Evolutionary conservation across 2,329 filamentous ascomycete species (phyloP).

Genomic region (Fusarium humuli): DNA sequence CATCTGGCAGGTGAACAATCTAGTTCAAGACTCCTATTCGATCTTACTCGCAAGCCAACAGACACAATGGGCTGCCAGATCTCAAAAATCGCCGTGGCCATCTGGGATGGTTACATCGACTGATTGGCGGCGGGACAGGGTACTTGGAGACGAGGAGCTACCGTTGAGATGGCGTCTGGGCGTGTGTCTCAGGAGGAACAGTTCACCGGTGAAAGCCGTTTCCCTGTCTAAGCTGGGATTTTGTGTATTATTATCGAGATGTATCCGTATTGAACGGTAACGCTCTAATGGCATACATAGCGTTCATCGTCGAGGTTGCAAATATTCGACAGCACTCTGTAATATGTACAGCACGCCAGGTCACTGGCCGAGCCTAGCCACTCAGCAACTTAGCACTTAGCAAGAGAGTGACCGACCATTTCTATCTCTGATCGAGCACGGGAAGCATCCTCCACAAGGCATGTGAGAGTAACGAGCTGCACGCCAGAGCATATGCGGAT

Average conservation of each 20-base stretch:
- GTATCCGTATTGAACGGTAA: constrained; percentile 22
- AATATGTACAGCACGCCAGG: neutral
- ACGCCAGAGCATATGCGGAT: constrained; percentile 15
- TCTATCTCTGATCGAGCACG: constrained; percentile 26
- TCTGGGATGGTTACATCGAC: constrained; percentile 47
- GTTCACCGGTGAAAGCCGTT: constrained; percentile 42
- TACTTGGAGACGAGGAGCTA: constrained; percentile 40
- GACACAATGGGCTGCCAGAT: constrained; percentile 47
- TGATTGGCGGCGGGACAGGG: constrained; percentile 36
- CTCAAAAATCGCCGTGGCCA: constrained; percentile 45
- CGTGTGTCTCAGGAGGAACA: constrained; percentile 46
- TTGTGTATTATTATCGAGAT: constrained; percentile 21
- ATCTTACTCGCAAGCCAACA: constrained; percentile 37
- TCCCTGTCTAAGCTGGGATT: constrained; percentile 32
- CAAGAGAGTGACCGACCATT: constrained; percentile 24
- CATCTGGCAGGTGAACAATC: constrained; percentile 16
- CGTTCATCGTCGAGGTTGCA: constrained; percentile 20
- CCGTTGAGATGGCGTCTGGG: constrained; percentile 45
- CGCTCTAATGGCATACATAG: constrained; percentile 32
- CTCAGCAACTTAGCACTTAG: neutral
- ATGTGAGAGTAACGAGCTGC: constrained; percentile 43
- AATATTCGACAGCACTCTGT: constrained; percentile 3
- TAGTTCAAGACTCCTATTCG: constrained; percentile 36
- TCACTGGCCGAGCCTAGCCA: neutral
- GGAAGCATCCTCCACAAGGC: constrained; percentile 18